These are phyloP conservation scores for Penicillium waksmanii DNA, from an alignment of 495 filamentous ascomycete species.

Conservation along the genomic window DNA sequence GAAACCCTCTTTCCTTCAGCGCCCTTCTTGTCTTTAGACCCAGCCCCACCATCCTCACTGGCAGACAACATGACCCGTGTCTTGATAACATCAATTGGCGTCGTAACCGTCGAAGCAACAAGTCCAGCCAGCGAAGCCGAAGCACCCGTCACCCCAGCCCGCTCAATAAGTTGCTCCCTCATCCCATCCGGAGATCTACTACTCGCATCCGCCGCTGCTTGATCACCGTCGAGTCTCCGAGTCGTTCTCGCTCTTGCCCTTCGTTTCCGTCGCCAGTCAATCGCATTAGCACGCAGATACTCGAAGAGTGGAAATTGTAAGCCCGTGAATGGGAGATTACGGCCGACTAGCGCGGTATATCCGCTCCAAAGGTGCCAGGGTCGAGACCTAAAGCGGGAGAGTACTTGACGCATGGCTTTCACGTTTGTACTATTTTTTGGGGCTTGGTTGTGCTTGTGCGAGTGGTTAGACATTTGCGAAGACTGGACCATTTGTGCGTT, in stretches of 20 bases:
- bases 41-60: conserved; percentile 28
- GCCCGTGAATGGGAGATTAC: conserved; percentile 86
- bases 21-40: background rate
- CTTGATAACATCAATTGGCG: conserved; percentile 84
- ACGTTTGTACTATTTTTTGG: conserved; percentile 6
- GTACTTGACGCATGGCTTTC: conserved; percentile 54
- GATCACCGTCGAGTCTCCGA: background rate
- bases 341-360: conserved; percentile 74
- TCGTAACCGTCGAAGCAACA: conserved; percentile 72
- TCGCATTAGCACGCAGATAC: conserved; percentile 52
- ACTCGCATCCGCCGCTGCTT: too few relatives aligned
- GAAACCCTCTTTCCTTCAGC: background rate
- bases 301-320: conserved; percentile 91
- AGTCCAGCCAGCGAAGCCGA: conserved; percentile 71
- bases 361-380: conserved; percentile 73
- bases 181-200: conserved; percentile 8
- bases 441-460: too few relatives aligned
- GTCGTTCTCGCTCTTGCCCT: conserved; percentile 12
- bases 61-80: conserved; percentile 73
- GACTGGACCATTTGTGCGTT: conserved; percentile 74
- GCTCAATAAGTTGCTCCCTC: conserved; percentile 34
- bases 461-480: background rate
- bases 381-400: conserved; percentile 56
- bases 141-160: conserved; percentile 67
- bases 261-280: conserved; percentile 34